Evolutionary conservation across 306 rosid genomes (phyloP), one percentile per base, ranked within the genome.

Genomic region (Heteromeles arbutifolia): DNA sequence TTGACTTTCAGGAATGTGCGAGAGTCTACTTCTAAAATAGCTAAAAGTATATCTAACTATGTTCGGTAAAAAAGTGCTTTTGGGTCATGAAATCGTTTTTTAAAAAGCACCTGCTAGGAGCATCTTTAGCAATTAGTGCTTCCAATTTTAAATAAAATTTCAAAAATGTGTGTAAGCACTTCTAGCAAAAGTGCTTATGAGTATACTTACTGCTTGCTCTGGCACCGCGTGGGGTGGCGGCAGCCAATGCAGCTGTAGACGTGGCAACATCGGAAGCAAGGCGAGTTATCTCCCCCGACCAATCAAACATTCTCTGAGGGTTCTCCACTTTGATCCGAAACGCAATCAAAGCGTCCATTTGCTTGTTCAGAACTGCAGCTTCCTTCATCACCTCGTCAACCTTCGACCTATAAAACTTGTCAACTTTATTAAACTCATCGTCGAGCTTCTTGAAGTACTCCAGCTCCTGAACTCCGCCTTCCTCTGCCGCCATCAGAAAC

Each of bases 301-400:
- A 57, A 73, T 86, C 82, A 28, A 79, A 79, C 77, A 31, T 29
- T 21, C 77, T 34, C n/a, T 72, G 52, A 2, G 89, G 89, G 24
- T 86, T 84, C 84, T 87, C 92, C 45, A 91, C 97, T 81, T 86
- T 91, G 1, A 91, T 81, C 50, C 91, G 65, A 32, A 91, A 86
- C 67, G 91, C 97, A 32, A 91, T 88, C 19, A 91, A 77, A 66
- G 92, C 92, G 24, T 89, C 89, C 94, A 91, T 87, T 68, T 91
- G 97, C 73, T 85, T 83, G 72, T 87, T 87, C 31, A 91, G 79
- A 62, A 78, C 62, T n/a, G 21, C 74, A 1, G 97, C 97, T 72
- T 91, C 94, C 64, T 85, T 80, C 85, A 83, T 77, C 31, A 89
- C 88, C 56, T 91, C 94, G 21, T 86, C 89, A 14, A 86, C 88